A percentile compares a stretch with the other conserved stretches of the same genome.
phyloP scores from a whole-genome alignment of 768 basidiomycete genomes.

The Amanita jacksonii region DNA sequence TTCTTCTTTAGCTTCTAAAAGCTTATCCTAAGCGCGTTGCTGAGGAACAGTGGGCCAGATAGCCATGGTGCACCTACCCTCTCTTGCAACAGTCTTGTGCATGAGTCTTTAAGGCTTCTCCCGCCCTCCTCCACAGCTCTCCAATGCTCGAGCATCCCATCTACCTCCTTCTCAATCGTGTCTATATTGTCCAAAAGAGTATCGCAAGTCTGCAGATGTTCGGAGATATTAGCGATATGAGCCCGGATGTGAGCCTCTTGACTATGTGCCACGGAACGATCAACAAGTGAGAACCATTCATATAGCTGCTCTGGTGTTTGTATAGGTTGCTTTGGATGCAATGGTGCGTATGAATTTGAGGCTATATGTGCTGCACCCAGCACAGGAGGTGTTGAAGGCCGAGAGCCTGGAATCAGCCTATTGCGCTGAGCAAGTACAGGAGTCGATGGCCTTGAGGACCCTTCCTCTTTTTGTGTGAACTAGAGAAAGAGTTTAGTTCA shows the following conservation, averaged over 20 bases:
- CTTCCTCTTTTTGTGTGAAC: conserved; percentile 22
- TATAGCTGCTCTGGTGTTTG: conserved; percentile 93
- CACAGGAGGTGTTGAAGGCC: conserved; percentile 13
- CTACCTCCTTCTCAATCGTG: conserved; percentile 64
- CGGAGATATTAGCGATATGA: conserved; percentile 68
- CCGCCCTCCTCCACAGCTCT: conserved; percentile 88
- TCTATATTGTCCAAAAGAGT: conserved; percentile 60
- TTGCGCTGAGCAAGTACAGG: conserved; percentile 13
- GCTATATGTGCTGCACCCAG: conserved; percentile 13
- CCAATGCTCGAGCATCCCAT: conserved; percentile 79
- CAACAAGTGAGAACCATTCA: conserved; percentile 90
- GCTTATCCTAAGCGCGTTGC: conserved; percentile 50
- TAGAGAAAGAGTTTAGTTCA: conserved; percentile 12
- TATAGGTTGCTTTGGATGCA: conserved; percentile 72
- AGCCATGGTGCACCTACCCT: conserved; percentile 42
- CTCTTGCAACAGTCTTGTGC: conserved; percentile 83
- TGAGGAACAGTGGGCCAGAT: conserved; percentile 3
- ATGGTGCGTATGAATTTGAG: conserved; percentile 20
- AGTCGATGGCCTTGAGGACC: conserved; percentile 32
- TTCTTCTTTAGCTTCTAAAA: conserved; percentile 74
- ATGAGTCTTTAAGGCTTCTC: conserved; percentile 81
- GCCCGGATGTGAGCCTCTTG: conserved; percentile 90
- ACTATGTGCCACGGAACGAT: conserved; percentile 82
- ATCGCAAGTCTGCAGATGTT: conserved; percentile 74
- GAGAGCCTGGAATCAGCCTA: conserved; percentile 6